A percentile compares a stretch with the other conserved stretches of the same genome.
Conservation (phyloP, 2,329 filamentous ascomycete genomes). For the Juglanconis oblonga region DNA sequence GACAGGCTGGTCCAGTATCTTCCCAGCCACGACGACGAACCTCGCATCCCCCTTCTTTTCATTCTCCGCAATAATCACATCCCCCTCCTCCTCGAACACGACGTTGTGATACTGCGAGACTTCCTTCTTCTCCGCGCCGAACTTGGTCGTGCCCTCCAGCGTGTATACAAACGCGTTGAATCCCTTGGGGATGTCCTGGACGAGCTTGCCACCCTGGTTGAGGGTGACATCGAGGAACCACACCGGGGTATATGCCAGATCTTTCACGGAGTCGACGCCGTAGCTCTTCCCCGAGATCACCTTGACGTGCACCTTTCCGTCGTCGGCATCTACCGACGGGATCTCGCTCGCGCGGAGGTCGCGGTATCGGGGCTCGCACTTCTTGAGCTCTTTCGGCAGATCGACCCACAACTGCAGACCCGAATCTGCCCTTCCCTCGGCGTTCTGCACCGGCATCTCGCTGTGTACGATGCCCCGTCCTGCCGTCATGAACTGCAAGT, state of each 20-base stretch:
- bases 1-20: slow-evolving; percentile 75
- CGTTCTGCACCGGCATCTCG: slow-evolving; percentile 83
- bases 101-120: slow-evolving; percentile 80
- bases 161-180: slow-evolving; percentile 93
- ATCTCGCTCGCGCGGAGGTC: slow-evolving; percentile 80
- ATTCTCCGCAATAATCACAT: slow-evolving; percentile 70
- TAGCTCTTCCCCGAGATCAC: slow-evolving; percentile 85
- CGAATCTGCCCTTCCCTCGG: slow-evolving; percentile 72
- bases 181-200: slow-evolving; percentile 70
- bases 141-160: slow-evolving; percentile 68
- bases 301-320: slow-evolving; percentile 75
- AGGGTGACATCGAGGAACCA: slow-evolving; percentile 88
- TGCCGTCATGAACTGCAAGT: slow-evolving; percentile 97
- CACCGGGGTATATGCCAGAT: slow-evolving; percentile 94
- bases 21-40: slow-evolving; percentile 72
- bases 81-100: slow-evolving; percentile 78
- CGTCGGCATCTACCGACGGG: slow-evolving; percentile 67
- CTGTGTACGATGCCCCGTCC: slow-evolving; percentile 90
- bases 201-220: slow-evolving; percentile 72
- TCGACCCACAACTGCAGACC: slow-evolving; percentile 97
- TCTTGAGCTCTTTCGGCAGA: slow-evolving; percentile 76
- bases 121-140: slow-evolving; percentile 50
- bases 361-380: slow-evolving; percentile 87
- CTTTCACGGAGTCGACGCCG: slow-evolving; percentile 81
- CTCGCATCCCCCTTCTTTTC: slow-evolving; percentile 55